A percentile compares a stretch with the other conserved stretches of the same genome.
Conservation (phyloP, 2,329 filamentous ascomycete species). For the Huntiella savannae region DNA sequence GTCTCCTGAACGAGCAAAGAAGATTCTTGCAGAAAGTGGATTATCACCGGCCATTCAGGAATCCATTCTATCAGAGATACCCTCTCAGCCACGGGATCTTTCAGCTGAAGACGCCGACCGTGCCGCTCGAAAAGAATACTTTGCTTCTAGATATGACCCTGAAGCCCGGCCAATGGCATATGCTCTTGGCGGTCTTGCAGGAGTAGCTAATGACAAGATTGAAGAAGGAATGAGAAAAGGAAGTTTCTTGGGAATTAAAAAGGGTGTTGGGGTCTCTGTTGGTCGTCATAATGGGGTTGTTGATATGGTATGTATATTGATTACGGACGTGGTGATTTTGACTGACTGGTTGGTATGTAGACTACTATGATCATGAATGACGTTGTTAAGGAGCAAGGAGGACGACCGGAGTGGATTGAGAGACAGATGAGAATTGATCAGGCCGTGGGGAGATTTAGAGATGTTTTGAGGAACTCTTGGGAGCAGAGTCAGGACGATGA, state of each 20-base stretch:
- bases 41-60: too few species aligned
- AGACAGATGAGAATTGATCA: conserved; percentile 81
- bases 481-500: conserved; percentile 59
- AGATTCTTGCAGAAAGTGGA: too few species aligned
- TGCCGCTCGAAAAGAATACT: too few species aligned
- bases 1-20: too few species aligned
- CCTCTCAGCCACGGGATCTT: too few species aligned
- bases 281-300: conserved; percentile 75
- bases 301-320: conserved; percentile 37
- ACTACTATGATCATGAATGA: conserved; percentile 98
- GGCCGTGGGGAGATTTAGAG: conserved; percentile 50
- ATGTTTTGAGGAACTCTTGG: conserved; percentile 65
- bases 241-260: conserved; percentile 66
- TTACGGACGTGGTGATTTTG: neutral
- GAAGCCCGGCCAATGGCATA: too few species aligned
- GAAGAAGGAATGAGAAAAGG: conserved; percentile 85
- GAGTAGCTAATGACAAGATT: conserved; percentile 72
- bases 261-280: conserved; percentile 65
- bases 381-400: conserved; percentile 90
- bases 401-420: conserved; percentile 95
- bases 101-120: too few species aligned
- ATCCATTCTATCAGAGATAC: too few species aligned
- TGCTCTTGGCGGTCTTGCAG: conserved; percentile 40
- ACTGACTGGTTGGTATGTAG: neutral
- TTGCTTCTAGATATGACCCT: too few species aligned